Conservation (phyloP, 139 green algal species). For the Chlorella sp. region DNA sequence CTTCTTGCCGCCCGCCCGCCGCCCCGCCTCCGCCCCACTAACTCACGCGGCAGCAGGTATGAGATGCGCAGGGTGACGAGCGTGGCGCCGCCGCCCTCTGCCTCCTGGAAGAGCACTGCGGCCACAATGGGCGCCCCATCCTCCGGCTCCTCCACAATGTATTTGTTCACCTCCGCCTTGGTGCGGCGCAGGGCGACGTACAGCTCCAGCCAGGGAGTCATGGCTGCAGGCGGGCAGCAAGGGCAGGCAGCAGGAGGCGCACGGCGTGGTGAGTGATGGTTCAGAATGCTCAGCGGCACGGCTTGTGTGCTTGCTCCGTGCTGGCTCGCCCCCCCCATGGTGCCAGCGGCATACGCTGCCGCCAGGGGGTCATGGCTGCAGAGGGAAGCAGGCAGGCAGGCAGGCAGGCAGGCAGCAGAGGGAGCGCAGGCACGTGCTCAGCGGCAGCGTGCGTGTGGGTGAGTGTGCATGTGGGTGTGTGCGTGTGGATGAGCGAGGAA, state of each 20-base stretch:
- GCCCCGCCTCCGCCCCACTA: not conserved
- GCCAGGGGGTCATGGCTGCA: conserved; percentile 48
- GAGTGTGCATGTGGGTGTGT: too few relatives aligned
- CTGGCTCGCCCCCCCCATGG: too few relatives aligned
- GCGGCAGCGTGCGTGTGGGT: too few relatives aligned
- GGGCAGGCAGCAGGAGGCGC: too few relatives aligned
- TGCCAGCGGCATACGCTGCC: conserved; percentile 44
- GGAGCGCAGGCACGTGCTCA: too few relatives aligned
- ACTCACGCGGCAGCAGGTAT: conserved; percentile 47
- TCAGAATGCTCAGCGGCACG: too few relatives aligned
- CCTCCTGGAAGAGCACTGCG: conserved; percentile 53
- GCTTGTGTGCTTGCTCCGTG: too few relatives aligned
- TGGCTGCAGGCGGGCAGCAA: conserved; percentile 24
- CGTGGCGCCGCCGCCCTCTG: conserved; percentile 34
- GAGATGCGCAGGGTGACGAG: conserved; percentile 41
- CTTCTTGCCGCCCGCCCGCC: not conserved
- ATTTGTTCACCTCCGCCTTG: conserved; percentile 41
- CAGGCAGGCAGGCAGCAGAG: not conserved
- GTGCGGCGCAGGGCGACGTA: conserved; percentile 47
- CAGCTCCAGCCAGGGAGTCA: conserved; percentile 54
- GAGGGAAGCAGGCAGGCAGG: not conserved
- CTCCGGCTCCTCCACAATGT: conserved; percentile 49
- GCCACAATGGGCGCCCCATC: conserved; percentile 45
- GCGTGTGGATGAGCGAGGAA: too few relatives aligned
- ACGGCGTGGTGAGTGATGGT: too few relatives aligned